Conservation (phyloP, 805 yeast species). For the Nakazawaea ishiwadae region DNA sequence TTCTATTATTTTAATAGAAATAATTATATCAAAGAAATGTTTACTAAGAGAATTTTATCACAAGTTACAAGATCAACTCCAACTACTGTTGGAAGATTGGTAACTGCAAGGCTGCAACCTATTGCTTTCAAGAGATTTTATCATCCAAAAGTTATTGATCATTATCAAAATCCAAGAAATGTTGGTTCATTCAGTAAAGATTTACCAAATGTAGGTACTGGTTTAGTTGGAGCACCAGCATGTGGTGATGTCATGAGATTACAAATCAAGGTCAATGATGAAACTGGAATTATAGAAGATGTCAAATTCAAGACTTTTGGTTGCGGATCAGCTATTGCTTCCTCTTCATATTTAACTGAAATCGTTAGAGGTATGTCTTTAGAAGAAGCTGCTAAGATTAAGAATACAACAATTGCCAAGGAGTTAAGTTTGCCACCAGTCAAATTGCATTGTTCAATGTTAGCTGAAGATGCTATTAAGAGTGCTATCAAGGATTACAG, state of each 20-base stretch:
- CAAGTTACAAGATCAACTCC: neutral
- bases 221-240: constrained; percentile 98
- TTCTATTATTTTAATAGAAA: neutral
- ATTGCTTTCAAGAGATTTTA: constrained; percentile 37
- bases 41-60: neutral
- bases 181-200: constrained; percentile 89
- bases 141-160: constrained; percentile 93
- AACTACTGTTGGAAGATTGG: neutral
- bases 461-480: constrained; percentile 98
- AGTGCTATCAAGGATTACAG: constrained; percentile 94
- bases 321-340: constrained; percentile 98
- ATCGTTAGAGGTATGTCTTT: constrained; percentile 90
- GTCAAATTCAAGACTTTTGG: constrained; percentile 98
- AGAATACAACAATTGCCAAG: constrained; percentile 91
- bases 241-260: constrained; percentile 99
- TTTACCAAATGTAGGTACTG: constrained; percentile 82
- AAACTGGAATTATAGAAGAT: constrained; percentile 85
- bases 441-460: constrained; percentile 95
- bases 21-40: neutral
- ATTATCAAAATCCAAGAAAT: constrained; percentile 93
- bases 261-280: constrained; percentile 89
- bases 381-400: constrained; percentile 89
- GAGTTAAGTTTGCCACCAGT: constrained; percentile 96
- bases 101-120: too few species aligned
- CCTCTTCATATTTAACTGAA: constrained; percentile 92